Evolutionary conservation across 139 green algal species (phyloP).

Genomic region (Deuterostichococcus epilithicus): DNA sequence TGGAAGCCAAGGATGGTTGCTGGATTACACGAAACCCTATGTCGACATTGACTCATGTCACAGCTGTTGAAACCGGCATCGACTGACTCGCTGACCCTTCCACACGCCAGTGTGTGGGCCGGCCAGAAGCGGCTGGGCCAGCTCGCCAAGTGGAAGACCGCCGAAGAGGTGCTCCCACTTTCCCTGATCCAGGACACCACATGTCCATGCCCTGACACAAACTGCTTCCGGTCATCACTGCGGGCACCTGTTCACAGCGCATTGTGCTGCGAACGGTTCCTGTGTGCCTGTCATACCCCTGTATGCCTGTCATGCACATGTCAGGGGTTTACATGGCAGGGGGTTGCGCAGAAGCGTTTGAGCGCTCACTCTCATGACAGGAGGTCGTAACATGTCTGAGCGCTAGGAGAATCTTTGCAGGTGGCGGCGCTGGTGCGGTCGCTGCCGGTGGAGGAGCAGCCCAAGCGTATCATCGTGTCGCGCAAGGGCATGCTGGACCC

Average conservation of each 20-base stretch:
- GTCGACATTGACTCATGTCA: no score
- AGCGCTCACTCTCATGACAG: no score
- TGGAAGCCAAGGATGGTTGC: no score
- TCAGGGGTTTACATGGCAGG: neutral
- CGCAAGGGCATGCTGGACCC: constrained; percentile 99
- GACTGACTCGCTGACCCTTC: no score
- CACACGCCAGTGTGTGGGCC: constrained; percentile 96
- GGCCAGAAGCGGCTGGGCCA: constrained; percentile 98
- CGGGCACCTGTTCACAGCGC: neutral
- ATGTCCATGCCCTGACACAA: neutral
- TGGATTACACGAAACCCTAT: no score
- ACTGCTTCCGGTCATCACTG: neutral
- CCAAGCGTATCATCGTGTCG: constrained; percentile 99
- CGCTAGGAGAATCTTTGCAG: no score
- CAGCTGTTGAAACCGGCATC: no score
- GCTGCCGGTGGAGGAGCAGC: constrained; percentile 98
- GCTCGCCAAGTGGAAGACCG: constrained; percentile 99
- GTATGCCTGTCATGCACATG: no score
- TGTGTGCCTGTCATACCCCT: no score
- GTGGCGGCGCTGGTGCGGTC: constrained; percentile 91
- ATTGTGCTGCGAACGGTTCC: no score
- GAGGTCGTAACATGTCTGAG: no score
- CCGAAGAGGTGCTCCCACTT: constrained; percentile 83
- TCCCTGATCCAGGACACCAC: neutral
- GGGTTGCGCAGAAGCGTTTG: no score